A percentile compares a stretch with the other conserved stretches of the same genome.
Conservation (phyloP, 768 basidiomycete genomes). For the Lanmaoa rubissima region DNA sequence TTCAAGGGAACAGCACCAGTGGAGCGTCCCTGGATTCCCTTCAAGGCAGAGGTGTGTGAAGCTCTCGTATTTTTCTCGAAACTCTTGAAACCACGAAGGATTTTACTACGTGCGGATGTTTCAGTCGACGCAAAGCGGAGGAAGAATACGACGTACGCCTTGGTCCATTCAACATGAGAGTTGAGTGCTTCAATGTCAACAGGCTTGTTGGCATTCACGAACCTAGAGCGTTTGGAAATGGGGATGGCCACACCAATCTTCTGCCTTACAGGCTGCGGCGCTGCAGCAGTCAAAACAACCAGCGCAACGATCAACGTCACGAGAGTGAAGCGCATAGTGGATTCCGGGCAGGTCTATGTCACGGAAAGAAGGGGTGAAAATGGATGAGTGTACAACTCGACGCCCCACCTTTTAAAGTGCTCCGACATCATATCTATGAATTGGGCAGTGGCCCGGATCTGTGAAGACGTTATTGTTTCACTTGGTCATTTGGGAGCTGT, state of each 20-base stretch:
- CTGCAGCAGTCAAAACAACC: too few relatives aligned
- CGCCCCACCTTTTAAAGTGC: neutral
- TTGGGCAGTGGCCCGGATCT: too few relatives aligned
- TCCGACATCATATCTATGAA: too few relatives aligned
- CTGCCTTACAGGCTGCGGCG: neutral
- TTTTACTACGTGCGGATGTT: neutral
- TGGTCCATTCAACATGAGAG: slow-evolving; percentile 1
- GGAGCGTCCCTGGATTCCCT: too few relatives aligned
- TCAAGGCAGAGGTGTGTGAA: too few relatives aligned
- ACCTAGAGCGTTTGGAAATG: slow-evolving; percentile 5
- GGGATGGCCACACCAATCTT: neutral
- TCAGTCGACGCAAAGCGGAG: neutral
- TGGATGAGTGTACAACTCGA: neutral
- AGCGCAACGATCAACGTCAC: too few relatives aligned
- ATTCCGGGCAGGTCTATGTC: neutral
- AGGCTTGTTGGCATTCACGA: neutral
- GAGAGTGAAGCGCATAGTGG: too few relatives aligned
- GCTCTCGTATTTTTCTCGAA: slow-evolving; percentile 8
- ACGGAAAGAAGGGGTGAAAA: neutral
- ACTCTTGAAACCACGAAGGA: neutral
- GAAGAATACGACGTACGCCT: slow-evolving; percentile 1
- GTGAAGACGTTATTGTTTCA: too few relatives aligned
- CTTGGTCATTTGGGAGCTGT: too few relatives aligned
- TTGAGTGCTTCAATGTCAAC: slow-evolving; percentile 1
- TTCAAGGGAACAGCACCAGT: too few relatives aligned